Percentiles rank a stretch among this genome's conserved stretches.
phyloP scores from a whole-genome alignment of 768 basidiomycete species.

The Sporobolomyces pararoseus region DNA sequence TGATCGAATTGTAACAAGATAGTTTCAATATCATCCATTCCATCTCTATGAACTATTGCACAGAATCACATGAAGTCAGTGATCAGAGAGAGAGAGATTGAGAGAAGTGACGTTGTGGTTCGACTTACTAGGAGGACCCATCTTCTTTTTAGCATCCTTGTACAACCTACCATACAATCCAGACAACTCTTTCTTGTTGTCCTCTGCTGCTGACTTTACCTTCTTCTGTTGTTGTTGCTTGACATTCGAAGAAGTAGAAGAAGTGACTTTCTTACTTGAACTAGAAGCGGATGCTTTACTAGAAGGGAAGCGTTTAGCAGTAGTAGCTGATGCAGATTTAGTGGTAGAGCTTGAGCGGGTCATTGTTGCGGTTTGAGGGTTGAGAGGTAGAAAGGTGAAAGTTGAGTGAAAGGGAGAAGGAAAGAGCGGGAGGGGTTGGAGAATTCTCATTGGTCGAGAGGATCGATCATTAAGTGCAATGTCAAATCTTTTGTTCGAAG shows the following conservation, averaged over 20 bases:
- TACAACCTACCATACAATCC: conserved; percentile 58
- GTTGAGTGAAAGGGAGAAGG: conserved; percentile 11
- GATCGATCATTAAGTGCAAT: too few species aligned
- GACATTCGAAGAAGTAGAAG: background rate
- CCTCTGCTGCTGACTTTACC: background rate
- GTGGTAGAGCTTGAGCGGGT: too few species aligned
- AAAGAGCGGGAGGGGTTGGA: background rate
- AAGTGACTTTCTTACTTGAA: background rate
- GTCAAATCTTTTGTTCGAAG: too few species aligned
- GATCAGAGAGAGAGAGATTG: background rate
- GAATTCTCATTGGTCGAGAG: background rate
- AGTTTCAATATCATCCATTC: conserved; percentile 36
- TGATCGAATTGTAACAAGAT: conserved; percentile 61
- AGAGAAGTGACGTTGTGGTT: too few species aligned
- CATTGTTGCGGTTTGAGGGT: background rate
- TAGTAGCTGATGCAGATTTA: too few species aligned
- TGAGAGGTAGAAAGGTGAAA: background rate
- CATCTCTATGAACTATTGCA: background rate
- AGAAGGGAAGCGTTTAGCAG: too few species aligned
- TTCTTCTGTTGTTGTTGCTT: conserved; percentile 5
- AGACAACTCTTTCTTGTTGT: conserved; percentile 52
- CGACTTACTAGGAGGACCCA: conserved; percentile 67
- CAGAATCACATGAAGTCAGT: background rate
- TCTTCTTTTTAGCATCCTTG: conserved; percentile 55
- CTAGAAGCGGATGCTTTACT: background rate